Conservation (phyloP, 805 yeast species). For the Schwanniomyces occidentalis region DNA sequence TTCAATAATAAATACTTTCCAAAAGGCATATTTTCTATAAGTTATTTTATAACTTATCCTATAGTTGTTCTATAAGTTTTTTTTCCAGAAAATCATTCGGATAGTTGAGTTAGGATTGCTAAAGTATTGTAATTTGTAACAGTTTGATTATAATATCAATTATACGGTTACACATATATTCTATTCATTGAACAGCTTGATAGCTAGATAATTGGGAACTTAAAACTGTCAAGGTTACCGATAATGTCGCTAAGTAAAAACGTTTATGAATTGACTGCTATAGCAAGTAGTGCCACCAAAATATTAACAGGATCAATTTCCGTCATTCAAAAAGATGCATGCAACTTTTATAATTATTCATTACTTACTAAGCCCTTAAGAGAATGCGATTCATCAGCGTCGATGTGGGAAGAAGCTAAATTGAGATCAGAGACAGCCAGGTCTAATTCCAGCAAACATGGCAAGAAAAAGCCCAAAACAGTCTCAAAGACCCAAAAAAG, state of each 20-base stretch:
- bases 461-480: constrained; percentile 1
- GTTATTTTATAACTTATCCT: too few relatives aligned
- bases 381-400: constrained; percentile 16
- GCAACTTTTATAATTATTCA: constrained; percentile 20
- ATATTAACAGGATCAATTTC: constrained; percentile 19
- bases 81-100: too few relatives aligned
- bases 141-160: too few relatives aligned
- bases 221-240: too few relatives aligned
- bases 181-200: too few relatives aligned
- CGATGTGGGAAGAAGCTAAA: constrained; percentile 25
- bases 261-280: constrained; percentile 21
- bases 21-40: too few relatives aligned
- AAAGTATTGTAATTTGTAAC: too few relatives aligned
- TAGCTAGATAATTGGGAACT: too few relatives aligned
- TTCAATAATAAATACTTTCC: too few relatives aligned
- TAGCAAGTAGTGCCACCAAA: constrained; percentile 23
- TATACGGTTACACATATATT: too few relatives aligned
- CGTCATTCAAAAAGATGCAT: constrained; percentile 19
- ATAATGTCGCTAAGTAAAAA: constrained; percentile 14
- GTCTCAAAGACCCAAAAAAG: constrained; percentile 5
- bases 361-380: constrained; percentile 20
- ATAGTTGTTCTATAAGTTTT: too few relatives aligned
- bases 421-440: constrained; percentile 7
- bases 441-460: constrained; percentile 4
- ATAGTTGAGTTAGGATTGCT: too few relatives aligned